Base-by-base conservation (phyloP, 2,329 filamentous ascomycete species). In the Penicillium sp. region DNA sequence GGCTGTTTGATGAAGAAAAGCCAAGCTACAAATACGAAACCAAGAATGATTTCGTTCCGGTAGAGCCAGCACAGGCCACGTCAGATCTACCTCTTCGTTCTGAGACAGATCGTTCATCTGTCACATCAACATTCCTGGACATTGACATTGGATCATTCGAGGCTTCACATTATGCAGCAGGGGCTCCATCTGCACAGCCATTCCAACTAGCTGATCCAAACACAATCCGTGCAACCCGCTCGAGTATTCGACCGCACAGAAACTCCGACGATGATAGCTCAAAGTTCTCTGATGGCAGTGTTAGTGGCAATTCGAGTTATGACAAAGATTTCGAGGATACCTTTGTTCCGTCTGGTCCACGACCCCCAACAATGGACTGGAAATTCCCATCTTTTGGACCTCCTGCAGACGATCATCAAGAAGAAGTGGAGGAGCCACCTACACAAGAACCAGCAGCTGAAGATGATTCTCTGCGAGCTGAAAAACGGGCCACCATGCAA, bases 11-110 rank as follows among this genome's bases (percentile, higher is more conserved):
- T 56, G 76, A 79, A 34, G 74, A 78, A 31, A 77, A 77, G 50
- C 79, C 79, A 6, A 81, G 79, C n/a, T 87, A 87, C 65, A 79
- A 78, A 52, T 84, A 85, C 63, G 81, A 83, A 59, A 79, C 77
- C 7, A 76, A 83, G 46, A 79, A 79, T 43, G 76, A 77, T 62
- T 77, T 80, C 56, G 71, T 79, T 4, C 77, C 77, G 0, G 67
- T 79, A 22, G 70, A 77, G 57, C 61, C 69, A 10, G 67, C 66
- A 61, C 75, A 77, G 43, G 77, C 78, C 22, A 63, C 67, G 2
- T 84, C 83, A 2, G 84, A 86, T 64, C 73, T 86, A 5, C 82
- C 83, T 7, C 75, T 79, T 18, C 72, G 77, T 52, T 73, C 70
- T 1, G 73, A 75, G n/a, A 76, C 75, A 14, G 75, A 77, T 57